phyloP scores from a whole-genome alignment of 306 rosid species.

The Gynostemma pentaphyllum region DNA sequence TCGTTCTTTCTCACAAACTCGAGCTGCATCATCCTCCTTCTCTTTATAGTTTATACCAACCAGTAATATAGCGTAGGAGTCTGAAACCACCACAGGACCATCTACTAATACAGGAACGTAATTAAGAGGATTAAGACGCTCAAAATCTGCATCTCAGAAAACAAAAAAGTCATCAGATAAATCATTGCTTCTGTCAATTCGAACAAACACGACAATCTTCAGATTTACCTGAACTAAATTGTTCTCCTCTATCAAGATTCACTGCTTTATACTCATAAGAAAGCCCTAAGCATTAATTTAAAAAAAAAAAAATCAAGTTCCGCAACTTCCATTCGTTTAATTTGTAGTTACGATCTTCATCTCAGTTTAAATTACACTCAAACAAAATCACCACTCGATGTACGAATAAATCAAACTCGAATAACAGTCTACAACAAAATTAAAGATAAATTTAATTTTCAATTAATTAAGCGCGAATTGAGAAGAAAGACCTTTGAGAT shows the following conservation, averaged over 20 bases:
- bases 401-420: neutral
- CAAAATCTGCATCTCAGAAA: slow-evolving; percentile 28
- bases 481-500: slow-evolving; percentile 26
- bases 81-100: slow-evolving; percentile 29
- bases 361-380: too few relatives aligned
- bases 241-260: slow-evolving; percentile 25
- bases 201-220: slow-evolving; percentile 7
- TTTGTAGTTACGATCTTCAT: neutral
- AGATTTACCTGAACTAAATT: slow-evolving; percentile 31
- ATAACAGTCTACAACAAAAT: neutral
- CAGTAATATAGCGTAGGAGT: slow-evolving; percentile 39
- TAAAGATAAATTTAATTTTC: neutral
- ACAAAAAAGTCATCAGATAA: neutral
- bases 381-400: neutral
- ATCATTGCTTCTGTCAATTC: neutral
- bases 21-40: neutral
- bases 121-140: slow-evolving; percentile 32
- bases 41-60: slow-evolving; percentile 22
- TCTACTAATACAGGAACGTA: slow-evolving; percentile 43
- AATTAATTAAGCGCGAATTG: neutral
- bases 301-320: too few relatives aligned
- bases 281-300: slow-evolving; percentile 20
- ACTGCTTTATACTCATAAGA: slow-evolving; percentile 34
- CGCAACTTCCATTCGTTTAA: neutral
- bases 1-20: neutral